Evolutionary conservation across 2,329 filamentous ascomycete species (phyloP).

Genomic region (Paecilomyces dactylethromorphus): DNA sequence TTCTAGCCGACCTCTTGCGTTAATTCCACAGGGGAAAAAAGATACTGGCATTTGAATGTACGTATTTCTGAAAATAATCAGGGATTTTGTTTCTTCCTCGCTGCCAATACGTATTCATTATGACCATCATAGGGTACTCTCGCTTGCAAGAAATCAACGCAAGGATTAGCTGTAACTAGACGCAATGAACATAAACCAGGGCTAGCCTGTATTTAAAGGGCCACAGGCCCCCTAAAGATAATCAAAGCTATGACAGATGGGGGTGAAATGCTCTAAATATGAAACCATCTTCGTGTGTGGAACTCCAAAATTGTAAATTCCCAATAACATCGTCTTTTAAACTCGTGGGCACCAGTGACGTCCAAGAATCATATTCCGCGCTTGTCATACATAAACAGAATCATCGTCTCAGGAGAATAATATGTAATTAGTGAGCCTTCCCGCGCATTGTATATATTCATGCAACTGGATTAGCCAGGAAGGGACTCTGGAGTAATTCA

Average conservation of each 20-base stretch:
- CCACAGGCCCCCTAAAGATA: background rate
- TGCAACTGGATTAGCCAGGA: slow-evolving; percentile 64
- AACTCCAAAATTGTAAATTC: background rate
- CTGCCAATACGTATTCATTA: background rate
- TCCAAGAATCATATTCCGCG: background rate
- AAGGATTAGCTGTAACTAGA: background rate
- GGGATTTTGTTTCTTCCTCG: background rate
- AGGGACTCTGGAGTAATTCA: slow-evolving; percentile 76
- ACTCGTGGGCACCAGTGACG: background rate
- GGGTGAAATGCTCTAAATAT: background rate
- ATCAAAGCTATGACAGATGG: background rate
- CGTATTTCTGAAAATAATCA: no score
- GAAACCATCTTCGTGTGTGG: background rate
- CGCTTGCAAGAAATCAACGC: background rate
- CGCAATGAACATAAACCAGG: background rate
- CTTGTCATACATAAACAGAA: background rate
- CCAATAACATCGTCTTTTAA: background rate
- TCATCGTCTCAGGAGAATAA: background rate
- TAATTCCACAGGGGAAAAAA: no score
- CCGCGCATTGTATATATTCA: background rate
- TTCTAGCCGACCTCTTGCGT: no score
- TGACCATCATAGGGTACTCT: background rate
- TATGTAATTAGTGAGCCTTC: background rate
- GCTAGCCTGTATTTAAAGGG: background rate
- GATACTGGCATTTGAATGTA: no score